A percentile compares a stretch with the other conserved stretches of the same genome.
phyloP scores from a whole-genome alignment of 2,329 filamentous ascomycete genomes.

The Thelonectria discophora region DNA sequence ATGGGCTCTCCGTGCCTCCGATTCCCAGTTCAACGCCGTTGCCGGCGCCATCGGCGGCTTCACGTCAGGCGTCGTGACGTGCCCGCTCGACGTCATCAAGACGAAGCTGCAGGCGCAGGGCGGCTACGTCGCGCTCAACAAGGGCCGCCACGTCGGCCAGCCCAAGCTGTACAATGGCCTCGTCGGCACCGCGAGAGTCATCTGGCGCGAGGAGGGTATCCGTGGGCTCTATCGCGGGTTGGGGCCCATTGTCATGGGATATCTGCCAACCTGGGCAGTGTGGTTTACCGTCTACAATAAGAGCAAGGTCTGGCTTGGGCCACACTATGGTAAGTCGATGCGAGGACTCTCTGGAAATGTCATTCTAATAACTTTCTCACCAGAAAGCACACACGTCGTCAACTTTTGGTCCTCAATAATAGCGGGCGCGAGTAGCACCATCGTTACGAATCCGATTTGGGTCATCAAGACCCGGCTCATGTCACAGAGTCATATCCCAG shows the following conservation, averaged over 20 bases:
- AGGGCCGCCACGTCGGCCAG: constrained; percentile 59
- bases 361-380: constrained; percentile 26
- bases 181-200: constrained; percentile 83
- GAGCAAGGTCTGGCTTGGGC: constrained; percentile 77
- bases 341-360: background rate
- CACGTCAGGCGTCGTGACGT: constrained; percentile 92
- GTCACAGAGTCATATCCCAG: constrained; percentile 77
- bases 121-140: constrained; percentile 70
- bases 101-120: constrained; percentile 97
- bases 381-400: constrained; percentile 79
- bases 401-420: constrained; percentile 91
- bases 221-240: constrained; percentile 92
- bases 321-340: constrained; percentile 66
- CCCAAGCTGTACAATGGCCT: constrained; percentile 82
- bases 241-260: constrained; percentile 93
- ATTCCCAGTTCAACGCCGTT: constrained; percentile 79
- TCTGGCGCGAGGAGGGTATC: constrained; percentile 88
- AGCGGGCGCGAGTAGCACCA: constrained; percentile 90
- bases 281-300: constrained; percentile 97
- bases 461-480: constrained; percentile 98
- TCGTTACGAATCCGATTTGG: constrained; percentile 98
- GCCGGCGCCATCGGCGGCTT: constrained; percentile 90
- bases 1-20: constrained; percentile 65
- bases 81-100: constrained; percentile 98
- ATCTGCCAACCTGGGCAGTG: constrained; percentile 97